Evolutionary conservation across 768 basidiomycete species (phyloP).

Genomic region (Melanogaster broomeanus): DNA sequence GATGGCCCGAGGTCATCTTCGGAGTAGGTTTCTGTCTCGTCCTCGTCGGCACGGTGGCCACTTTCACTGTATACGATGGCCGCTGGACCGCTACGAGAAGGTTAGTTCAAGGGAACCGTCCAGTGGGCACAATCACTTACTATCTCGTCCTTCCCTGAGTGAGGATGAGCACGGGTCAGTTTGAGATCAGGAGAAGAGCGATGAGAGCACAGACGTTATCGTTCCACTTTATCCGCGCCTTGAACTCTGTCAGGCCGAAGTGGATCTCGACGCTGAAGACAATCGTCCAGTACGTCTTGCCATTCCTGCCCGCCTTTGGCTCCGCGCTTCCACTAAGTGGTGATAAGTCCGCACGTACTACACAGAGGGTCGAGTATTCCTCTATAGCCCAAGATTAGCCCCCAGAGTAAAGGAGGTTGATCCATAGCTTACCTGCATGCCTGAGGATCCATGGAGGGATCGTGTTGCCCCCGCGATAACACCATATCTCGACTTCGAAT

Average conservation of each 20-base stretch:
- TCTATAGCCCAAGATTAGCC: conserved; percentile 39
- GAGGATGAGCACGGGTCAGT: not conserved
- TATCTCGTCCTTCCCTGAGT: conserved; percentile 68
- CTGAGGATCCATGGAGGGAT: conserved; percentile 77
- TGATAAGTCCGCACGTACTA: conserved; percentile 77
- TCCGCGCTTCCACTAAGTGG: conserved; percentile 70
- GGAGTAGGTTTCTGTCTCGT: conserved; percentile 62
- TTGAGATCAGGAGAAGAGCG: not conserved
- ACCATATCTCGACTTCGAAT: conserved; percentile 86
- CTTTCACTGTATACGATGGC: conserved; percentile 83
- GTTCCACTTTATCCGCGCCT: conserved; percentile 79
- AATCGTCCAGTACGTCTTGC: conserved; percentile 81
- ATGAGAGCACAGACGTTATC: conserved; percentile 58
- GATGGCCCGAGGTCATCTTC: conserved; percentile 58
- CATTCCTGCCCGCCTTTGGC: conserved; percentile 60
- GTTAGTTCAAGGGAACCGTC: not conserved
- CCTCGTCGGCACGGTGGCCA: conserved; percentile 72
- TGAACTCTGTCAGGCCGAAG: conserved; percentile 82
- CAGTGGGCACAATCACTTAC: conserved; percentile 41
- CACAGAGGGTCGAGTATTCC: conserved; percentile 73
- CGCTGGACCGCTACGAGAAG: conserved; percentile 63
- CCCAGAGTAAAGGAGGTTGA: not conserved
- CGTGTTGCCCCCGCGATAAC: conserved; percentile 71
- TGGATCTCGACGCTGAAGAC: conserved; percentile 85
- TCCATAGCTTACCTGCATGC: conserved; percentile 36